Conservation (phyloP, 2,329 filamentous ascomycete species). For the Neoascochyta sp. region DNA sequence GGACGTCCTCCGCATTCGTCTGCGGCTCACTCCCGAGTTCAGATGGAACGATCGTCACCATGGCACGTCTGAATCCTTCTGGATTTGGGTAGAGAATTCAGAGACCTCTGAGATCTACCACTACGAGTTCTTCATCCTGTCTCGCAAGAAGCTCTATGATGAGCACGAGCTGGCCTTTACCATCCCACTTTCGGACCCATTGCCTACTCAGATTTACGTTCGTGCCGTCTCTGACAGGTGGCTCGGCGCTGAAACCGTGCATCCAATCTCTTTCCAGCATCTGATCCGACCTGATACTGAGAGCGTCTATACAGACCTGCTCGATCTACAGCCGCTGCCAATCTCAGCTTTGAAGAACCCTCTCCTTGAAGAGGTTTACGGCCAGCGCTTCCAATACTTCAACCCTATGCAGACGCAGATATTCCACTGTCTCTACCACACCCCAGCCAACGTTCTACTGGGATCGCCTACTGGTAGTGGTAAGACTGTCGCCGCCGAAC, state of each 20-base stretch:
- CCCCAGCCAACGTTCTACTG: slow-evolving; percentile 82
- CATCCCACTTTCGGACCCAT: slow-evolving; percentile 86
- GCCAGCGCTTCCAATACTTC: slow-evolving; percentile 87
- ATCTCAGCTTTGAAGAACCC: slow-evolving; percentile 85
- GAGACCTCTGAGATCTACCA: slow-evolving; percentile 98
- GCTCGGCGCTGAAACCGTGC: slow-evolving; percentile 94
- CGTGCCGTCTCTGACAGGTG: slow-evolving; percentile 91
- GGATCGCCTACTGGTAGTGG: slow-evolving; percentile 96
- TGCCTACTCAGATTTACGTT: slow-evolving; percentile 95
- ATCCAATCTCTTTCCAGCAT: slow-evolving; percentile 94
- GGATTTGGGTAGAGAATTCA: slow-evolving; percentile 98
- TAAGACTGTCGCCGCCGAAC: slow-evolving; percentile 91
- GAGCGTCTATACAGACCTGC: slow-evolving; percentile 90
- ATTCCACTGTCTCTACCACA: slow-evolving; percentile 95
- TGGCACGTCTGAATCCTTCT: slow-evolving; percentile 92
- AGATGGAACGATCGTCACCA: slow-evolving; percentile 91
- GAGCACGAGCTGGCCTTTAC: slow-evolving; percentile 98
- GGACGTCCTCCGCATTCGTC: slow-evolving; percentile 86
- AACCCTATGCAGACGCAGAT: slow-evolving; percentile 99
- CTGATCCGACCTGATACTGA: slow-evolving; percentile 96
- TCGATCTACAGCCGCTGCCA: slow-evolving; percentile 86
- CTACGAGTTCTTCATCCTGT: slow-evolving; percentile 94
- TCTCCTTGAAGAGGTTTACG: slow-evolving; percentile 81
- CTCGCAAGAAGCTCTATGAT: slow-evolving; percentile 82
- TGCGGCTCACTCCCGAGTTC: slow-evolving; percentile 85